Evolutionary conservation across 495 filamentous ascomycete genomes (phyloP).

Genomic region (Aspergillus cristatus): DNA sequence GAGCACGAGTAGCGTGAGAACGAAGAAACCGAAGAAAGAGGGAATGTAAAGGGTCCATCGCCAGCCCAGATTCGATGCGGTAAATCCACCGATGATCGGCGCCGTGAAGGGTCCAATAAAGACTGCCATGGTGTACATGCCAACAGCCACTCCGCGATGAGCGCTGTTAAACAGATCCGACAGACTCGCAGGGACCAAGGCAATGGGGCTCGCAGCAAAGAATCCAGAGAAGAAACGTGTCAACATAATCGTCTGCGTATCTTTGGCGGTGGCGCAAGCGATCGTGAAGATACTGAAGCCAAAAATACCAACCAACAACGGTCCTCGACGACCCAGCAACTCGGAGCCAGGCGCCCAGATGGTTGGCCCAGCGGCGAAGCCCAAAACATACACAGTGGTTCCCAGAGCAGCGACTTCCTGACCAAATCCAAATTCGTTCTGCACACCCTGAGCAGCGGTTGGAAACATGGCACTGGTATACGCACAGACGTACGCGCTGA

Average conservation of each 20-base stretch:
- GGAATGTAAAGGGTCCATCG: conserved; percentile 40
- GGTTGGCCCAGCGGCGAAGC: conserved; percentile 43
- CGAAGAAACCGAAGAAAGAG: conserved; percentile 24
- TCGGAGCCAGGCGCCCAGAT: conserved; percentile 68
- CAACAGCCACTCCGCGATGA: conserved; percentile 39
- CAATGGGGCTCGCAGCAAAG: conserved; percentile 41
- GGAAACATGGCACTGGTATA: conserved; percentile 48
- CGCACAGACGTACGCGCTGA: conserved; percentile 42
- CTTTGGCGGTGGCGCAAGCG: conserved; percentile 46
- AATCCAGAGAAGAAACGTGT: conserved; percentile 43
- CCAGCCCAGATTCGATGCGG: conserved; percentile 35
- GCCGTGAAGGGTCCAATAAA: conserved; percentile 39
- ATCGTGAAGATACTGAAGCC: conserved; percentile 47
- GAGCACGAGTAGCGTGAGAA: conserved; percentile 16
- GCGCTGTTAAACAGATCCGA: conserved; percentile 42
- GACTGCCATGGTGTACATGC: conserved; percentile 41
- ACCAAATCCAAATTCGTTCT: conserved; percentile 36
- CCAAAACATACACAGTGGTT: conserved; percentile 46
- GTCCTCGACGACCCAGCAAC: conserved; percentile 55
- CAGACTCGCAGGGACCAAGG: conserved; percentile 42
- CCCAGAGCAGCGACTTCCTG: conserved; percentile 42
- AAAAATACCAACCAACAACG: conserved; percentile 42
- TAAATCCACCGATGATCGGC: conserved; percentile 41
- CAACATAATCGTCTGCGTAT: conserved; percentile 46
- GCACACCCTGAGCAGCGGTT: conserved; percentile 33